phyloP scores from a whole-genome alignment of 2,329 filamentous ascomycete species.

The Microthyrium microscopicum region DNA sequence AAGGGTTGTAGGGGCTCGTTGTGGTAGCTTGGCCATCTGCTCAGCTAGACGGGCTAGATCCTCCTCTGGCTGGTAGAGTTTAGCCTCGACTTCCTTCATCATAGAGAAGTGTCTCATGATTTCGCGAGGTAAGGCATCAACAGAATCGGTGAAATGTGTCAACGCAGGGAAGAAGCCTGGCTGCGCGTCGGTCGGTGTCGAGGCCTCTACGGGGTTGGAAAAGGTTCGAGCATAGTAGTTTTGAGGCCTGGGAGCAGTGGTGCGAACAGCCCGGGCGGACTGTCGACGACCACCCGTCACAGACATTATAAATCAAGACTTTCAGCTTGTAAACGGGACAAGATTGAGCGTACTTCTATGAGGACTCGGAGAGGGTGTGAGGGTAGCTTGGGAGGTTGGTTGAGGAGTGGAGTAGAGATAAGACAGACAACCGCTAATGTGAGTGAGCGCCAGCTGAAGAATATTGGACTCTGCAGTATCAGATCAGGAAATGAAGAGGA shows the following conservation, averaged over 20 bases:
- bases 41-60: constrained; percentile 61
- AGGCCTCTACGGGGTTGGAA: constrained; percentile 21
- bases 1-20: too few species aligned
- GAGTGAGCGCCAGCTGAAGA: too few species aligned
- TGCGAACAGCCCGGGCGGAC: constrained; percentile 29
- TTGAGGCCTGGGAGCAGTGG: constrained; percentile 27
- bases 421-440: too few species aligned
- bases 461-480: too few species aligned
- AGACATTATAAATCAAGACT: not conserved
- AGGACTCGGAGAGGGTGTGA: too few species aligned
- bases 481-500: too few species aligned
- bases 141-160: constrained; percentile 72
- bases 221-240: constrained; percentile 36
- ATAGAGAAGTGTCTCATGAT: constrained; percentile 91
- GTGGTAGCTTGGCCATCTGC: constrained; percentile 34
- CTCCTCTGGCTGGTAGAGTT: constrained; percentile 79
- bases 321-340: too few species aligned
- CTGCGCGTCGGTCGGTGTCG: constrained; percentile 13
- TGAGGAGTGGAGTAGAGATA: too few species aligned
- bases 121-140: constrained; percentile 84
- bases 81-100: constrained; percentile 93
- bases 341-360: too few species aligned
- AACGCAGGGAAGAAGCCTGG: constrained; percentile 48
- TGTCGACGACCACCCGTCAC: constrained; percentile 13
- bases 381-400: too few species aligned